phyloP scores from a whole-genome alignment of 1,139 yeast species.

The Trichomonascaceae sp. region DNA sequence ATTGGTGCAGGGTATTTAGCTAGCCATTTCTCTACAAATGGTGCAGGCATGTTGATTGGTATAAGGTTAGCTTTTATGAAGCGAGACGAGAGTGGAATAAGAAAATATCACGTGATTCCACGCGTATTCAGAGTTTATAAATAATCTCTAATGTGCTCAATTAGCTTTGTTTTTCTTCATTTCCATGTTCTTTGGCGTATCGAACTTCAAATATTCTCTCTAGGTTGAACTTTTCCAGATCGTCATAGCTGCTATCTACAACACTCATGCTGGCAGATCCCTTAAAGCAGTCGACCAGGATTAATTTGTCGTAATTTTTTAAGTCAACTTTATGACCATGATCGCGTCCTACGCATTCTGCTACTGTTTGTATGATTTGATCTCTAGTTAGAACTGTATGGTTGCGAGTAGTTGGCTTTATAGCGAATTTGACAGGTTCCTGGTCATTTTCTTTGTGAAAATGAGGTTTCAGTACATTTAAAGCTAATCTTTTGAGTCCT shows the following conservation, averaged over 20 bases:
- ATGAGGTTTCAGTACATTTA: conserved; percentile 56
- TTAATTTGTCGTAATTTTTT: conserved; percentile 69
- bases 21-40: conserved; percentile 21
- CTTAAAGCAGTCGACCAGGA: conserved; percentile 82
- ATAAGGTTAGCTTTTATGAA: background rate
- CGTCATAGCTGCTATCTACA: conserved; percentile 52
- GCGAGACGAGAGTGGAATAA: background rate
- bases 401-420: conserved; percentile 72
- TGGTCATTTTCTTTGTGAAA: conserved; percentile 53
- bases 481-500: conserved; percentile 56
- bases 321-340: conserved; percentile 75
- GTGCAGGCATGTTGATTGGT: conserved; percentile 8
- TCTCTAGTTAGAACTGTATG: conserved; percentile 66
- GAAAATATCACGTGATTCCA: background rate
- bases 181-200: background rate
- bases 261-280: conserved; percentile 37
- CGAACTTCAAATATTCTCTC: conserved; percentile 38
- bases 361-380: conserved; percentile 64
- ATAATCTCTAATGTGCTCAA: background rate
- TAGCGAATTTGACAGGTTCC: conserved; percentile 57
- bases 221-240: conserved; percentile 50
- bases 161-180: background rate
- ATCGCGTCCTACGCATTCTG: conserved; percentile 63
- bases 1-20: conserved; percentile 20
- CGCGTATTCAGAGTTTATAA: background rate